Base-by-base conservation (phyloP, 164 flowering plant species). In the Tinospora cordifolia region DNA sequence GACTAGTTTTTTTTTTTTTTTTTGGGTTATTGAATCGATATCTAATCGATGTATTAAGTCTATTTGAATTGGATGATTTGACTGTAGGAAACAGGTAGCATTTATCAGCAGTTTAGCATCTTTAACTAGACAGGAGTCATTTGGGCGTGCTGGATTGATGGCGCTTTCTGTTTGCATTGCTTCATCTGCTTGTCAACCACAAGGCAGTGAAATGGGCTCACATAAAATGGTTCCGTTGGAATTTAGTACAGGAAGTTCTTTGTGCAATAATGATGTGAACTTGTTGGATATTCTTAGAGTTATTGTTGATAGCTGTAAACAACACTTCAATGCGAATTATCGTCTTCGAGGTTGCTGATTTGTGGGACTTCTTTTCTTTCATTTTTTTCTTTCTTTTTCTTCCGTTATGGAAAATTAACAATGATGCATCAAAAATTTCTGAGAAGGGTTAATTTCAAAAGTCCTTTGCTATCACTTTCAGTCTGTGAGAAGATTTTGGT, bases 121-220 rank as follows among this genome's bases (percentile, higher is more conserved):
- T 51, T 49, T 80, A 65, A 82, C 86, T 40, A 90, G 84, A 68
- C 75, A 75, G 66, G 82, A 84, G 38, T 83, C 98, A 66, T 90
- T 92, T 79, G 87, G 97, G 68, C 85, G 99, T 78, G 86, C 85
- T 79, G 99, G 99, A 71, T 77, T 94, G 74, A 87, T 92, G 96
- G 75, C 92, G 63, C 85, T 95, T 77, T 84, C 89, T 65, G 85
- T 77, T 77, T 92, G 98, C 77, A 82, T 95, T 80, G 81, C 87
- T 74, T 83, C 94, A 36, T 79, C 86, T 68, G 87, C 88, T 72
- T 69, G 71, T 79, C 83, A 80, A 71, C 51, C 41, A 62, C 72
- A 78, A 46, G 59, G 63, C 22, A 21, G 30, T 27, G 63, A 65
- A 65, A 75, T 75, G 80, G 73, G 62, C 70, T 68, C 39, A 22